Percentiles rank a stretch among this genome's conserved stretches.
Evolutionary conservation across 768 basidiomycete genomes (phyloP).

Genomic region (Suillus placidus): DNA sequence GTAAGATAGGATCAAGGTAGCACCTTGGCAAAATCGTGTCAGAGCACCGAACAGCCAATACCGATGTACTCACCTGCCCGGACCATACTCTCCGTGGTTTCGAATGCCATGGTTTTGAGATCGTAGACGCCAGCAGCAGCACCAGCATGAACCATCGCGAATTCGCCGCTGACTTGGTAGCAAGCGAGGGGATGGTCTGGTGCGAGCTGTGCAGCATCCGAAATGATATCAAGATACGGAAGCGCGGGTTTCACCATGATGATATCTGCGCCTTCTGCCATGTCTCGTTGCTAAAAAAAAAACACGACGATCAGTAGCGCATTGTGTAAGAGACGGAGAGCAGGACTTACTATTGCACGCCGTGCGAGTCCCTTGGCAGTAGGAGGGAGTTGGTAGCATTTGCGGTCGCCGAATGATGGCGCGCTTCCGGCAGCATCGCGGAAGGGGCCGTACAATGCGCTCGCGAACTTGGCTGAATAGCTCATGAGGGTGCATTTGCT

Average conservation of each 20-base stretch:
- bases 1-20: conserved; percentile 89
- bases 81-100: conserved; percentile 88
- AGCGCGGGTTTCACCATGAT: conserved; percentile 98
- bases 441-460: conserved; percentile 94
- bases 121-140: conserved; percentile 94
- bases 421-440: conserved; percentile 98
- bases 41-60: conserved; percentile 12
- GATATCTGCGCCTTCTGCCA: conserved; percentile 91
- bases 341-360: conserved; percentile 79
- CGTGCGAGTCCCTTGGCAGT: conserved; percentile 86
- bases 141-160: conserved; percentile 95
- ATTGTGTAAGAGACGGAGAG: background rate
- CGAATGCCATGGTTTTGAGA: conserved; percentile 91
- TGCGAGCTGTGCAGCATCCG: conserved; percentile 80
- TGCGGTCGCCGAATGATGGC: conserved; percentile 92
- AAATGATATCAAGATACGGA: conserved; percentile 95
- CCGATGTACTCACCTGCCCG: conserved; percentile 69
- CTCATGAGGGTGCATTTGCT: conserved; percentile 94
- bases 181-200: conserved; percentile 92
- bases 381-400: conserved; percentile 98
- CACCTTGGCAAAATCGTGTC: conserved; percentile 50
- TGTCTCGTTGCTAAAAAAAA: conserved; percentile 76
- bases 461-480: conserved; percentile 98
- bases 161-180: conserved; percentile 98
- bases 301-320: conserved; percentile 6